Percentiles rank a stretch among this genome's conserved stretches.
Conservation (phyloP, 2,329 filamentous ascomycete genomes). For the Cryphonectria radicalis region DNA sequence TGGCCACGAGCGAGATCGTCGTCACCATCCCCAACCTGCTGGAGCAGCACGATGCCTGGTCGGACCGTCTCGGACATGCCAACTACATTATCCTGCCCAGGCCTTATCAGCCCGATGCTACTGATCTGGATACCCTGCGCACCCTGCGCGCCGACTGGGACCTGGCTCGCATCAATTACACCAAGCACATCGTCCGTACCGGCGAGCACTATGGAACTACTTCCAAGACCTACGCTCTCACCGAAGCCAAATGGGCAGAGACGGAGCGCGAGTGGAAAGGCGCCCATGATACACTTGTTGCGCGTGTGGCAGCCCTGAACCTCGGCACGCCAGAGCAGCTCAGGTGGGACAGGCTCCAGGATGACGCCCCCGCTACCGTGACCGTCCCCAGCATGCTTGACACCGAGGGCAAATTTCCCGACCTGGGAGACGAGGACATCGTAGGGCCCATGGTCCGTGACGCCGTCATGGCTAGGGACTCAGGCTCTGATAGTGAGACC, state of each 20-base stretch:
- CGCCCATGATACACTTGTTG: constrained; percentile 68
- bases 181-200: constrained; percentile 84
- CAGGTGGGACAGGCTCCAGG: constrained; percentile 47
- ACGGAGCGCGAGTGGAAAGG: constrained; percentile 76
- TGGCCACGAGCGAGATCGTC: constrained; percentile 45
- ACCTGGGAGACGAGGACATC: constrained; percentile 87
- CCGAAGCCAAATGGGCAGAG: constrained; percentile 85
- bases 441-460: constrained; percentile 85
- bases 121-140: constrained; percentile 60
- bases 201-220: constrained; percentile 90
- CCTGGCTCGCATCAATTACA: constrained; percentile 80
- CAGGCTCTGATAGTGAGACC: constrained; percentile 46
- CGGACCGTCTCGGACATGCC: constrained; percentile 82
- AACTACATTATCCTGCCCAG: constrained; percentile 88
- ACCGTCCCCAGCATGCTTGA: constrained; percentile 72
- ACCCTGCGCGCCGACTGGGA: constrained; percentile 82
- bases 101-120: constrained; percentile 72
- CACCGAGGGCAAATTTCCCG: constrained; percentile 82
- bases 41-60: constrained; percentile 79
- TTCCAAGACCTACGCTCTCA: constrained; percentile 84
- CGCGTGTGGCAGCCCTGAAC: constrained; percentile 49
- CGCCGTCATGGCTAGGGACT: constrained; percentile 54
- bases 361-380: constrained; percentile 65
- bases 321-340: constrained; percentile 36
- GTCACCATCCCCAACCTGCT: constrained; percentile 65